Conservation (phyloP, 2,329 filamentous ascomycete genomes). For the Calcarisporium arbuscula region DNA sequence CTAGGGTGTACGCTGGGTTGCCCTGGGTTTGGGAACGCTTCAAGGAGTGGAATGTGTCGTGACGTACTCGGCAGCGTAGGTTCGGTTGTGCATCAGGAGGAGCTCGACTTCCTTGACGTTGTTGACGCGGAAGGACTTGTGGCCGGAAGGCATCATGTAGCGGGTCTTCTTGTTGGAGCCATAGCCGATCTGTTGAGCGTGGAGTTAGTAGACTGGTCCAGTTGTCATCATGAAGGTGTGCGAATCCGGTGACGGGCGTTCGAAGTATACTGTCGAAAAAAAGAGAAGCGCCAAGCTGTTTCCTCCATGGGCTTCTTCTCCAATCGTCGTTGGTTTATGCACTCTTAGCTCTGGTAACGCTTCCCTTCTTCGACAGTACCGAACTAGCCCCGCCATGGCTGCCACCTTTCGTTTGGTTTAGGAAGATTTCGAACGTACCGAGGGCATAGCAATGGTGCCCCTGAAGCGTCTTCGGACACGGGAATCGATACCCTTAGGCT, state of each 20-base stretch:
- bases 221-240: too few relatives aligned
- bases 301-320: too few relatives aligned
- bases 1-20: conserved; percentile 14
- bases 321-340: too few relatives aligned
- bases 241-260: too few relatives aligned
- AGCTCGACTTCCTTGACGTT: conserved; percentile 95
- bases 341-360: too few relatives aligned
- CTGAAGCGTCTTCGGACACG: conserved; percentile 95
- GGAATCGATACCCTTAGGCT: conserved; percentile 99
- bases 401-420: too few relatives aligned
- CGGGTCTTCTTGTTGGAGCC: conserved; percentile 99
- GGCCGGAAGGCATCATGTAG: conserved; percentile 97
- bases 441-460: conserved; percentile 93
- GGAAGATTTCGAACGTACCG: conserved; percentile 58
- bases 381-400: too few relatives aligned
- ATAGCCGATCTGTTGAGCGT: conserved; percentile 96
- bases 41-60: neutral
- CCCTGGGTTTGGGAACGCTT: neutral
- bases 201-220: too few relatives aligned
- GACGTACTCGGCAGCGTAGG: conserved; percentile 95
- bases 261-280: too few relatives aligned
- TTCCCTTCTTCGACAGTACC: conserved; percentile 1
- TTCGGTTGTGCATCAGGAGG: conserved; percentile 99
- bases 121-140: conserved; percentile 99
- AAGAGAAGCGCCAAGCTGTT: too few relatives aligned